phyloP scores from a whole-genome alignment of 257 asterid genomes.

The Primulina eburnea region DNA sequence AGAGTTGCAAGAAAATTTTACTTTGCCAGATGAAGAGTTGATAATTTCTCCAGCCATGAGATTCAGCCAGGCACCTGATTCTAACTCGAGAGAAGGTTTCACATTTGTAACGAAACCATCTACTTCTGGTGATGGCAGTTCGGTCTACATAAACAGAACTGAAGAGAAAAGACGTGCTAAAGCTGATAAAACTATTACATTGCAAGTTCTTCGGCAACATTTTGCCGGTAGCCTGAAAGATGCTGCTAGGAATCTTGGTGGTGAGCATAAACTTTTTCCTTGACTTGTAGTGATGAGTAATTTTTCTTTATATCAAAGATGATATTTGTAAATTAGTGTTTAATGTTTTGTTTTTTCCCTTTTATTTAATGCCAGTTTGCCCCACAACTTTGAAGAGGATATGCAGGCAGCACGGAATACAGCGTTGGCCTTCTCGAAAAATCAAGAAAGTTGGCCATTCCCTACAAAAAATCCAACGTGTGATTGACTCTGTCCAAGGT shows the following conservation, averaged over 20 bases:
- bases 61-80: slow-evolving; percentile 28
- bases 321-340: not conserved
- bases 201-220: slow-evolving; percentile 81
- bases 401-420: slow-evolving; percentile 89
- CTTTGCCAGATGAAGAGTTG: slow-evolving; percentile 19
- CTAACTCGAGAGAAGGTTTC: slow-evolving; percentile 36
- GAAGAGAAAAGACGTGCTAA: slow-evolving; percentile 64
- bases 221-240: slow-evolving; percentile 94
- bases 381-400: slow-evolving; percentile 97
- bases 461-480: slow-evolving; percentile 78
- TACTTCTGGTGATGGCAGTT: slow-evolving; percentile 46
- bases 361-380: slow-evolving; percentile 55
- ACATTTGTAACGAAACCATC: slow-evolving; percentile 33
- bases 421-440: slow-evolving; percentile 96
- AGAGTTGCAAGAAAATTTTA: slow-evolving; percentile 65
- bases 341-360: slow-evolving; percentile 9
- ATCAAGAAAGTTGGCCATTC: slow-evolving; percentile 95
- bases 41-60: slow-evolving; percentile 22
- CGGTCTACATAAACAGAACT: slow-evolving; percentile 28
- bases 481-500: slow-evolving; percentile 90
- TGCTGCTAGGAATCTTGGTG: slow-evolving; percentile 90
- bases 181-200: slow-evolving; percentile 67
- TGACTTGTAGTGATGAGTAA: not conserved
- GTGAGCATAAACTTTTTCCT: slow-evolving; percentile 38
- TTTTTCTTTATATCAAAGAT: slow-evolving; percentile 5